A percentile compares a stretch with the other conserved stretches of the same genome.
Evolutionary conservation across 2,329 filamentous ascomycete species (phyloP).

Genomic region (Ampelomyces quisqualis): DNA sequence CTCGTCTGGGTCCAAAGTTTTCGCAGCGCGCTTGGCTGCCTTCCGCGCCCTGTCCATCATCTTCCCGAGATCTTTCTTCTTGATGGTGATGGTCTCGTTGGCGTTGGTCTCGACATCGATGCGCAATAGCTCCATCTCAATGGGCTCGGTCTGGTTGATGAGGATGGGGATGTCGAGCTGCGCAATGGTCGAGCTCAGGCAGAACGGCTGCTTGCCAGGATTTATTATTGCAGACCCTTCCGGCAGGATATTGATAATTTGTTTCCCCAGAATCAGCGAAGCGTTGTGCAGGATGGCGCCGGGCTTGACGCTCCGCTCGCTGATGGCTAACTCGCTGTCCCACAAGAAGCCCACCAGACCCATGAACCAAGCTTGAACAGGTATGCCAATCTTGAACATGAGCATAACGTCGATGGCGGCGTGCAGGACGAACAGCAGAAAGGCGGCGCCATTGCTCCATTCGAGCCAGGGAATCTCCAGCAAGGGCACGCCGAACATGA

Average conservation of each 20-base stretch:
- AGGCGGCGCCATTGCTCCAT: slow-evolving; percentile 74
- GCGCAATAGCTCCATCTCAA: slow-evolving; percentile 83
- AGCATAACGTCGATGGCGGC: slow-evolving; percentile 75
- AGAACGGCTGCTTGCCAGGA: slow-evolving; percentile 76
- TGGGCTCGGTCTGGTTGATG: slow-evolving; percentile 90
- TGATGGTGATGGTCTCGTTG: slow-evolving; percentile 78
- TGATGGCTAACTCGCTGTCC: slow-evolving; percentile 88
- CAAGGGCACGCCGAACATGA: slow-evolving; percentile 82
- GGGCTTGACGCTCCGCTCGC: slow-evolving; percentile 88
- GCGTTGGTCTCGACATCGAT: slow-evolving; percentile 78
- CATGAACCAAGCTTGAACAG: slow-evolving; percentile 70
- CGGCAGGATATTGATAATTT: slow-evolving; percentile 95
- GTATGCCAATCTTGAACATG: slow-evolving; percentile 88
- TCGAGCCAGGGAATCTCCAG: slow-evolving; percentile 96
- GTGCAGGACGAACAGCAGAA: slow-evolving; percentile 70
- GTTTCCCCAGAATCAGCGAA: slow-evolving; percentile 90
- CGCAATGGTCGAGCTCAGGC: slow-evolving; percentile 65
- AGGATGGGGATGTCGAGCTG: slow-evolving; percentile 74
- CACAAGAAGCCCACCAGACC: slow-evolving; percentile 78
- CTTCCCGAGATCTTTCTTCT: slow-evolving; percentile 70
- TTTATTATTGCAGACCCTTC: slow-evolving; percentile 93
- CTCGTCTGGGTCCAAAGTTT: slow-evolving; percentile 51
- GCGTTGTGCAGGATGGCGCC: slow-evolving; percentile 86
- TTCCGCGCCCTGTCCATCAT: slow-evolving; percentile 71
- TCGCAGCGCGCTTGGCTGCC: slow-evolving; percentile 59